phyloP scores from a whole-genome alignment of 2,329 filamentous ascomycete genomes.

The Ophiostoma montium region DNA sequence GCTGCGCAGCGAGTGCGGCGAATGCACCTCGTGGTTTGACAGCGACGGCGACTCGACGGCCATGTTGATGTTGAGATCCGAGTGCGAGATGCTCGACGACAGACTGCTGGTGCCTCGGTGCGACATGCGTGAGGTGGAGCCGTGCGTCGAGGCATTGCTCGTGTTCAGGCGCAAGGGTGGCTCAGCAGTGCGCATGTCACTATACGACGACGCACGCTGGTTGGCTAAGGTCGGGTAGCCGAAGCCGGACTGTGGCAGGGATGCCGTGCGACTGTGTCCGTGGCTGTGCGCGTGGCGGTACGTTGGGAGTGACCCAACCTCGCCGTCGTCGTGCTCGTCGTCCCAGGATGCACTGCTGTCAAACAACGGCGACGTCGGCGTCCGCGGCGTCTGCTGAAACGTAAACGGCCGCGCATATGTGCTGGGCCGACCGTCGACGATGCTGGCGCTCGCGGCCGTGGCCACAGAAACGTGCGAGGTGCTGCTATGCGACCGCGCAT shows the following conservation, averaged over 20 bases:
- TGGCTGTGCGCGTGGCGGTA: slow-evolving; percentile 11
- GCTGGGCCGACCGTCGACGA: slow-evolving; percentile 23
- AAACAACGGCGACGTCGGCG: slow-evolving; percentile 43
- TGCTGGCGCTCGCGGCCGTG: slow-evolving; percentile 40
- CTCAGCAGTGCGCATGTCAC: slow-evolving; percentile 20
- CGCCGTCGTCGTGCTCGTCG: slow-evolving; percentile 21
- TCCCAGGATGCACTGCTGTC: slow-evolving; percentile 43
- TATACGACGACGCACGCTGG: slow-evolving; percentile 26
- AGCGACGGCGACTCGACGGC: slow-evolving; percentile 15
- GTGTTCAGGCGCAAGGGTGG: slow-evolving; percentile 26
- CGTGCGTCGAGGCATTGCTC: slow-evolving; percentile 2
- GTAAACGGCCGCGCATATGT: slow-evolving; percentile 41
- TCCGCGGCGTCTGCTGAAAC: slow-evolving; percentile 49
- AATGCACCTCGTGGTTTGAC: slow-evolving; percentile 3
- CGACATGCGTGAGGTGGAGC: neutral
- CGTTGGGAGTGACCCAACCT: slow-evolving; percentile 9
- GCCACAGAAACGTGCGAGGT: slow-evolving; percentile 42
- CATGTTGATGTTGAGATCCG: slow-evolving; percentile 31
- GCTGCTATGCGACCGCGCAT: slow-evolving; percentile 44
- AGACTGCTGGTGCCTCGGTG: slow-evolving; percentile 16
- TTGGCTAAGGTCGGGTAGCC: slow-evolving; percentile 25
- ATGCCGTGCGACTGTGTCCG: slow-evolving; percentile 15
- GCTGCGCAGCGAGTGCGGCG: slow-evolving; percentile 30
- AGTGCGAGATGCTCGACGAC: slow-evolving; percentile 27
- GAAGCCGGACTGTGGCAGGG: slow-evolving; percentile 17